Evolutionary conservation across 768 basidiomycete species (phyloP), one percentile per base, ranked within the genome.

Genomic region (Macrolepiota fuliginosa): DNA sequence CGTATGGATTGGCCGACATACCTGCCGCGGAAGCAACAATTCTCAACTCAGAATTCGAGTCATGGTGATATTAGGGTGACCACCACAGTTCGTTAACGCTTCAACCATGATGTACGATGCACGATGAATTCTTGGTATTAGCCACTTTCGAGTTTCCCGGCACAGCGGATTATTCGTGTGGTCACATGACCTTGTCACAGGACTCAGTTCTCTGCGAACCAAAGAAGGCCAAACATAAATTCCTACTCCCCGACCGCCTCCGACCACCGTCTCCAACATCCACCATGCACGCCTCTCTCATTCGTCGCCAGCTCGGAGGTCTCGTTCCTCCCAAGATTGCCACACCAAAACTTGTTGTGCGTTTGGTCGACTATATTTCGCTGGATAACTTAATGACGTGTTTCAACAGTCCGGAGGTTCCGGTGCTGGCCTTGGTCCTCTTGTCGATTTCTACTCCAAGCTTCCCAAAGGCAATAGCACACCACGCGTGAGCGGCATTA

Each of bases 361-460:
- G 91, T 76, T 2, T n/a, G n/a, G n/a, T n/a, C n/a, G n/a, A n/a
- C n/a, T n/a, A n/a, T n/a, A n/a, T n/a, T 25, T 4, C 19, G 24
- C 22, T 24, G 27, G 7, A 4, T 27, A 32, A 49, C 35, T 19
- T 29, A 49, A 29, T 62, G 47, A 56, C 45, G 19, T 52, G 40
- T 47, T 52, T 17, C 25, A 7, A 61, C 69, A 95, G 94, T 87
- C 91, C 58, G 86, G 91, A 56, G 91, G 89, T 58, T 85, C 90
- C 57, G 92, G 93, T 47, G 86, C 85, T 47, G 87, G 91, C 64
- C 90, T 96, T 56, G 80, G 83, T 61, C 87, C 88, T 35, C 89
- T 98, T 71, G 94, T 97, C 65, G 87, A 93, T 67, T 98, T 97
- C 78, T 98, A 98, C 82, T 94, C 92, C 63, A 96, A 94, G 76